A percentile compares a stretch with the other conserved stretches of the same genome.
These are phyloP conservation scores for Chrysosporium keratinophilum DNA, from an alignment of 2,329 filamentous ascomycete genomes.

Conservation along the genomic window DNA sequence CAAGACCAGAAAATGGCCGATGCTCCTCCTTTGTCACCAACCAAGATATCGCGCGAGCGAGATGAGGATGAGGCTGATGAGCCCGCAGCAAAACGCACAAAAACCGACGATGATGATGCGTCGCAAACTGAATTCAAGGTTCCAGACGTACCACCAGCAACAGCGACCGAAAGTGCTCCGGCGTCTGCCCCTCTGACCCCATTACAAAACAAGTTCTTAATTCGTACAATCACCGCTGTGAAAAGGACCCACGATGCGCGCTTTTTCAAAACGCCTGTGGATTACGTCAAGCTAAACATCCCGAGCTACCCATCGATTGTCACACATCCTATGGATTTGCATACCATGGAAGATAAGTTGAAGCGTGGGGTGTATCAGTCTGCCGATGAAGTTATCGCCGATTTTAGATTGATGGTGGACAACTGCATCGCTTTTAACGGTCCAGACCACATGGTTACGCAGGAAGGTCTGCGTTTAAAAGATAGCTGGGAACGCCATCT, in stretches of 20 bases:
- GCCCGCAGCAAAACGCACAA: constrained; percentile 69
- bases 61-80: constrained; percentile 58
- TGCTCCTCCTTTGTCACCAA: constrained; percentile 36
- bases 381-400: constrained; percentile 61
- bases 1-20: constrained; percentile 47
- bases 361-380: constrained; percentile 59
- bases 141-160: constrained; percentile 31
- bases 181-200: constrained; percentile 28
- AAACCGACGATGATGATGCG: constrained; percentile 50
- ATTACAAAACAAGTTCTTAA: constrained; percentile 35
- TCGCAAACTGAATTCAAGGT: constrained; percentile 39
- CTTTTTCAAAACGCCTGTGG: constrained; percentile 68
- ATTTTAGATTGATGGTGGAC: constrained; percentile 65
- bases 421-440: constrained; percentile 83
- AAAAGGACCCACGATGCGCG: constrained; percentile 77
- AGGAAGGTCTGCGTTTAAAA: constrained; percentile 52
- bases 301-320: constrained; percentile 65
- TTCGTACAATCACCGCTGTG: constrained; percentile 38
- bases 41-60: constrained; percentile 61
- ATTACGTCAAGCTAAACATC: constrained; percentile 62
- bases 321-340: constrained; percentile 71
- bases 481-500: constrained; percentile 52
- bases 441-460: constrained; percentile 59
- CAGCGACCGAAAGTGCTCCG: constrained; percentile 24
- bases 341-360: constrained; percentile 69